These are phyloP conservation scores for Aspergillus oerlinghausenensis DNA, from an alignment of 2,329 filamentous ascomycete species.

Conservation along the genomic window DNA sequence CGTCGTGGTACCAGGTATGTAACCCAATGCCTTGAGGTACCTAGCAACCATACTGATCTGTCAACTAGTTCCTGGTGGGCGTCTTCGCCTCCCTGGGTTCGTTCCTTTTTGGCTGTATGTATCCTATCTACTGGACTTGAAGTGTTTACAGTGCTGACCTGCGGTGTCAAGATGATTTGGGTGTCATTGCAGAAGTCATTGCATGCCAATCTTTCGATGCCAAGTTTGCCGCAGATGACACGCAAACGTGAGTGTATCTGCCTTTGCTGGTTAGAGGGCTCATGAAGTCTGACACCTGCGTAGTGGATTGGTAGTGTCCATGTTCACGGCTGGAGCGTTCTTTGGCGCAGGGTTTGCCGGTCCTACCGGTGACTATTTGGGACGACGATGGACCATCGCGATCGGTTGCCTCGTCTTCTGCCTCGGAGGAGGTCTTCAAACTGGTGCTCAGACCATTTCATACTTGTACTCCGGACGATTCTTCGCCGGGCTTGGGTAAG, in stretches of 20 bases:
- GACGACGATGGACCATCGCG: slow-evolving; percentile 67
- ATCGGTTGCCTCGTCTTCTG: slow-evolving; percentile 67
- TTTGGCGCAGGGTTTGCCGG: slow-evolving; percentile 64
- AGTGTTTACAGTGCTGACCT: slow-evolving; percentile 1
- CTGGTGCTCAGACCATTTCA: slow-evolving; percentile 55
- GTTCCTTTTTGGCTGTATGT: slow-evolving; percentile 51
- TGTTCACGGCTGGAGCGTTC: slow-evolving; percentile 74
- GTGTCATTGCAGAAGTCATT: slow-evolving; percentile 57
- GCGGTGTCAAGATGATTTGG: slow-evolving; percentile 45
- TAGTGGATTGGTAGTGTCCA: slow-evolving; percentile 67
- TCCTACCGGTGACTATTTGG: slow-evolving; percentile 58
- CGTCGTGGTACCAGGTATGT: slow-evolving; percentile 54
- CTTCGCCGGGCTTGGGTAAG: slow-evolving; percentile 54
- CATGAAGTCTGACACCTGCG: neutral
- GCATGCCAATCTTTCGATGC: slow-evolving; percentile 32
- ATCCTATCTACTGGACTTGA: neutral
- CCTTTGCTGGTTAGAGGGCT: neutral
- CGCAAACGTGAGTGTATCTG: slow-evolving; percentile 24
- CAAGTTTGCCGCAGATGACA: slow-evolving; percentile 29
- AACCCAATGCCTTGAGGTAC: neutral
- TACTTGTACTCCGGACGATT: slow-evolving; percentile 68
- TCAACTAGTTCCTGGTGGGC: slow-evolving; percentile 50
- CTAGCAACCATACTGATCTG: slow-evolving; percentile 11
- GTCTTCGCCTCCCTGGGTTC: slow-evolving; percentile 58
- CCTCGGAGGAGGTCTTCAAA: slow-evolving; percentile 69